phyloP scores from a whole-genome alignment of 1,139 yeast species.

The Neolecta irregularis region DNA sequence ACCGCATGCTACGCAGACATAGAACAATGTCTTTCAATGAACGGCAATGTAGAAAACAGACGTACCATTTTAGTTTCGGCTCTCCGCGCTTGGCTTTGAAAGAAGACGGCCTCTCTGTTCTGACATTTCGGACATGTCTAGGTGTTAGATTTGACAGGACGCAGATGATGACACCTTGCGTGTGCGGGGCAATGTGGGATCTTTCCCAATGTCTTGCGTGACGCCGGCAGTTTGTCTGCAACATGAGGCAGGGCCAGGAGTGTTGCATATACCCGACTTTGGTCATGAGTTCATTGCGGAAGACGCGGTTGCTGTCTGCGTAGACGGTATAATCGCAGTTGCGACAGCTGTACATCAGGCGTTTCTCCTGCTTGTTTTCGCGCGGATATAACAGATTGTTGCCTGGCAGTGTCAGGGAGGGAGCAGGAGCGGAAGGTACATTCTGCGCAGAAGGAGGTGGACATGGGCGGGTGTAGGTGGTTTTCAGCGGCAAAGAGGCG shows the following conservation, averaged over 20 bases:
- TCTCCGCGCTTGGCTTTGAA: constrained; percentile 88
- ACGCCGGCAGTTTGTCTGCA: constrained; percentile 80
- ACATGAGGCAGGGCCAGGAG: background rate
- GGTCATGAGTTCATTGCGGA: constrained; percentile 81
- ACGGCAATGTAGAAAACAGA: background rate
- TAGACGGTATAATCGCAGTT: constrained; percentile 88
- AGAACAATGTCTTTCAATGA: constrained; percentile 37
- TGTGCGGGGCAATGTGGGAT: constrained; percentile 53
- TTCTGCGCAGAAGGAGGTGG: too few species aligned
- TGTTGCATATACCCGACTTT: constrained; percentile 35
- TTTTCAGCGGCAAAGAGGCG: too few species aligned
- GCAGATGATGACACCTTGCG: background rate
- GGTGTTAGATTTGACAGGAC: constrained; percentile 31
- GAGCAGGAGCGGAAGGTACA: too few species aligned
- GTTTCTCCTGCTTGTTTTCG: constrained; percentile 40
- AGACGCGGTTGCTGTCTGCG: constrained; percentile 79
- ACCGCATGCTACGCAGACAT: constrained; percentile 78
- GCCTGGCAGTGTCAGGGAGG: too few species aligned
- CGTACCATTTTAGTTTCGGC: constrained; percentile 85
- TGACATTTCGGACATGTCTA: constrained; percentile 85
- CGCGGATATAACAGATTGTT: constrained; percentile 98
- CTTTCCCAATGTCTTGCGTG: constrained; percentile 88
- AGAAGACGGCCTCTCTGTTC: constrained; percentile 81
- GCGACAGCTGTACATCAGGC: constrained; percentile 81
- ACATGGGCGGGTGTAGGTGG: too few species aligned